Conservation (phyloP, 2,329 filamentous ascomycete genomes). For the Madurella fahalii region DNA sequence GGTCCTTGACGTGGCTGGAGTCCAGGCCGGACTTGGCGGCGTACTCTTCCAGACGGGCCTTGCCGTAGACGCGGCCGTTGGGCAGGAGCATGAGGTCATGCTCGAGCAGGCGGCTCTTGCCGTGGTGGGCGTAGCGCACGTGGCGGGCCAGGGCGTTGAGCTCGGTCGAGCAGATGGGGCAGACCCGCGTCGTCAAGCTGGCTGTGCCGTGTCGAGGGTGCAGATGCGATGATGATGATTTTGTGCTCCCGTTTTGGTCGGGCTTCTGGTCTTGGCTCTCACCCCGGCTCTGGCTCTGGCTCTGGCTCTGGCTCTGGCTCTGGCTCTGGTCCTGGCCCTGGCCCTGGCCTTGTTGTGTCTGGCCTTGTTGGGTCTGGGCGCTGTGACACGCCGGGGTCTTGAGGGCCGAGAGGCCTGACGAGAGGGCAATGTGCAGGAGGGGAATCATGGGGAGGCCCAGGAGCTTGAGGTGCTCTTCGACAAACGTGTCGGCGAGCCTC, state of each 20-base stretch:
- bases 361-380: slow-evolving; percentile 12
- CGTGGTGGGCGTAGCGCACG: slow-evolving; percentile 93
- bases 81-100: slow-evolving; percentile 81
- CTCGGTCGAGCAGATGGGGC: slow-evolving; percentile 93
- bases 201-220: slow-evolving; percentile 30
- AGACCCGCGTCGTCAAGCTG: slow-evolving; percentile 70
- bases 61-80: slow-evolving; percentile 81
- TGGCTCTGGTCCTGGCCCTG: slow-evolving; percentile 27
- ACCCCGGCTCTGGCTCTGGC: slow-evolving; percentile 23
- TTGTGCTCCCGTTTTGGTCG: slow-evolving; percentile 26
- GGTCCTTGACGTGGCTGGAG: slow-evolving; percentile 67
- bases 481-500: slow-evolving; percentile 74
- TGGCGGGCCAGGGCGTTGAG: slow-evolving; percentile 84
- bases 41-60: slow-evolving; percentile 67
- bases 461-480: slow-evolving; percentile 79
- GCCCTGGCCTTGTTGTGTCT: no score
- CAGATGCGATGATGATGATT: slow-evolving; percentile 25
- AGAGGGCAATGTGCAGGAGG: slow-evolving; percentile 84
- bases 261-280: slow-evolving; percentile 27
- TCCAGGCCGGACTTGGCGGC: slow-evolving; percentile 73
- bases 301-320: slow-evolving; percentile 25
- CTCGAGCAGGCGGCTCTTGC: slow-evolving; percentile 80
- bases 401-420: slow-evolving; percentile 85
- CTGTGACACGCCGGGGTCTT: slow-evolving; percentile 90
- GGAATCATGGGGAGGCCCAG: slow-evolving; percentile 78